A percentile compares a stretch with the other conserved stretches of the same genome.
Evolutionary conservation across 164 flowering plant genomes (phyloP).

Genomic region (Macadamia tetraphylla): DNA sequence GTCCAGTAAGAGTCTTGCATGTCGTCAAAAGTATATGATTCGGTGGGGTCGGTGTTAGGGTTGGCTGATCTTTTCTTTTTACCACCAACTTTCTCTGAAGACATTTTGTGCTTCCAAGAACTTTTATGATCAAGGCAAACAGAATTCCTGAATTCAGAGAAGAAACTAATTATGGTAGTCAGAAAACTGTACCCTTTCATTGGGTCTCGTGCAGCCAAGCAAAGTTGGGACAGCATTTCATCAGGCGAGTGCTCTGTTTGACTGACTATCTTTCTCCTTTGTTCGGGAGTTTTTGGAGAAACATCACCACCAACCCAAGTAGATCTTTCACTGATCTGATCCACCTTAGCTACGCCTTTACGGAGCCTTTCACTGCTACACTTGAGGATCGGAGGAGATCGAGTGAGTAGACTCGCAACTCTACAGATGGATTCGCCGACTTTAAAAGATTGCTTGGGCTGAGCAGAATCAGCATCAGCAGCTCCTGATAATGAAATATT

Average conservation of each 20-base stretch:
- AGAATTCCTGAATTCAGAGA: conserved; percentile 47
- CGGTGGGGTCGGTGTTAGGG: conserved; percentile 18
- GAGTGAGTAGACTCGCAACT: conserved; percentile 59
- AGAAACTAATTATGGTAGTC: conserved; percentile 25
- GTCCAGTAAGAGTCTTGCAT: conserved; percentile 40
- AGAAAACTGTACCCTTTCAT: conserved; percentile 23
- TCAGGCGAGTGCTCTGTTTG: conserved; percentile 27
- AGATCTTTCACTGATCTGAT: conserved; percentile 10
- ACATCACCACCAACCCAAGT: neutral
- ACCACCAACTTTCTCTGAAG: conserved; percentile 13
- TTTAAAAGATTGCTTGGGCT: conserved; percentile 30
- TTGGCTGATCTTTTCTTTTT: conserved; percentile 9
- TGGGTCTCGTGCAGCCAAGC: conserved; percentile 50
- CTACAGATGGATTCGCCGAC: conserved; percentile 71
- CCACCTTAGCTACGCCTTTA: conserved; percentile 15
- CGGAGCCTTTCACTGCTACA: conserved; percentile 10
- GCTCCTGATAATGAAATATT: conserved; percentile 7
- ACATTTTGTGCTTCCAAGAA: conserved; percentile 13
- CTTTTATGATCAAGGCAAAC: conserved; percentile 13
- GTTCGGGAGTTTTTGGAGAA: conserved; percentile 7
- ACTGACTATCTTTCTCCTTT: conserved; percentile 7
- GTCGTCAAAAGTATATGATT: conserved; percentile 25
- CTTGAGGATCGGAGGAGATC: conserved; percentile 34
- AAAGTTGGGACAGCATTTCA: conserved; percentile 47
- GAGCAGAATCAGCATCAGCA: conserved; percentile 11